Base-by-base conservation (phyloP, 345 rosid species). In the Citrus sp. region DNA sequence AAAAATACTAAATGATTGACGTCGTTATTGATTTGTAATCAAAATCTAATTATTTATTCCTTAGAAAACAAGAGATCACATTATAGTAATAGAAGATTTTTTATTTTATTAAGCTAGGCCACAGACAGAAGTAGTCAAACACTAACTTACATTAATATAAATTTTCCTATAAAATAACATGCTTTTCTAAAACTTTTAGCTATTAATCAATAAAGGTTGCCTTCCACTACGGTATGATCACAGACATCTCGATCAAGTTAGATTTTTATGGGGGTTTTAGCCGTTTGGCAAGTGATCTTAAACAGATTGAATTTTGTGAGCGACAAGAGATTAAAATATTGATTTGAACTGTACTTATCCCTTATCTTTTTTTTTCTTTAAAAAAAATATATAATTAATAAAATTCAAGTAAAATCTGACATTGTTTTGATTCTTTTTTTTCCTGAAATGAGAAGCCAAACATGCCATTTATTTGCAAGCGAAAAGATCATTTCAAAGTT, bases 231-330 rank as follows among this genome's bases (percentile, higher is more conserved):
- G 12, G 2, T 0, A n/a, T 59, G 16, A 27, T 61, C 28, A 28
- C 34, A 62, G 14, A 13, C 35, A 62, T 27, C 19, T 62, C 35
- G 0, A 28, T 64, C 49, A 42, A 2, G 3, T 9, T 40, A 9
- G 49, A 42, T 42, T 10, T 42, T 42, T 3, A 5, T 0, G 0
- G 0, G 49, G 49, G 12, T 38, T 38, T 38, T 0, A 10, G 42
- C 12, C 4, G 3, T 38, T 40, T 40, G 13, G 4, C 49, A 9
- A 9, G 4, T 40, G 1, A 40, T 40, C 10, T 40, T 8, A 40
- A 40, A 40, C 12, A 8, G 12, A 1, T 40, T 40, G 9, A 40
- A 40, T 40, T 2, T 40, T 9, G 3, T 2, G 12, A 9, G 46
- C 9, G 46, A 40, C 9, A 40, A 40, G 12, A 0, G 2, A 40